phyloP scores from a whole-genome alignment of 192 early-diverging fungal genomes.

The Powellomyces hirtus region DNA sequence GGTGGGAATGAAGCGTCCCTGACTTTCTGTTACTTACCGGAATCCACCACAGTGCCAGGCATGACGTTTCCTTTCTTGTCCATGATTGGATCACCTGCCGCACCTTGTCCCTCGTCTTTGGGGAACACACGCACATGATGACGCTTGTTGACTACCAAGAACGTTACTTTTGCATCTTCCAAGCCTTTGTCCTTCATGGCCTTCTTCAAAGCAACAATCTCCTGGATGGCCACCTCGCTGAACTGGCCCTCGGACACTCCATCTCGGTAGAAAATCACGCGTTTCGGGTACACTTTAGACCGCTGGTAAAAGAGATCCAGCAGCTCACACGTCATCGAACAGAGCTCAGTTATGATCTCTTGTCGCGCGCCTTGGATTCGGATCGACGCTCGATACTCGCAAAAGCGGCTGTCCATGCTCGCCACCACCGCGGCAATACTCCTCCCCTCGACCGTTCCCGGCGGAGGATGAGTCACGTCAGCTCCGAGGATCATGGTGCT shows the following conservation, averaged over 20 bases:
- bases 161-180: constrained; percentile 76
- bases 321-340: neutral
- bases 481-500: constrained; percentile 42
- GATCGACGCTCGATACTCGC: constrained; percentile 48
- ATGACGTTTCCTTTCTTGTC: constrained; percentile 53
- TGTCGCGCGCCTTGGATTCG: constrained; percentile 38
- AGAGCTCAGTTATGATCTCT: constrained; percentile 26
- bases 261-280: constrained; percentile 58
- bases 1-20: neutral
- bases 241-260: constrained; percentile 89
- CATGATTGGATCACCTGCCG: constrained; percentile 23
- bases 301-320: constrained; percentile 42
- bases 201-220: constrained; percentile 65
- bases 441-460: constrained; percentile 38
- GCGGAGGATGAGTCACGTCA: constrained; percentile 37
- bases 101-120: constrained; percentile 33
- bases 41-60: constrained; percentile 57
- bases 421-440: constrained; percentile 54
- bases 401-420: constrained; percentile 51
- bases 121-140: constrained; percentile 77
- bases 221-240: constrained; percentile 62
- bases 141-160: constrained; percentile 81
- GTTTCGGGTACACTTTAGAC: constrained; percentile 42
- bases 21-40: constrained; percentile 29
- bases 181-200: constrained; percentile 60